Evolutionary conservation across 495 filamentous ascomycete species (phyloP).

Genomic region (Aspergillus incahuasiensis): DNA sequence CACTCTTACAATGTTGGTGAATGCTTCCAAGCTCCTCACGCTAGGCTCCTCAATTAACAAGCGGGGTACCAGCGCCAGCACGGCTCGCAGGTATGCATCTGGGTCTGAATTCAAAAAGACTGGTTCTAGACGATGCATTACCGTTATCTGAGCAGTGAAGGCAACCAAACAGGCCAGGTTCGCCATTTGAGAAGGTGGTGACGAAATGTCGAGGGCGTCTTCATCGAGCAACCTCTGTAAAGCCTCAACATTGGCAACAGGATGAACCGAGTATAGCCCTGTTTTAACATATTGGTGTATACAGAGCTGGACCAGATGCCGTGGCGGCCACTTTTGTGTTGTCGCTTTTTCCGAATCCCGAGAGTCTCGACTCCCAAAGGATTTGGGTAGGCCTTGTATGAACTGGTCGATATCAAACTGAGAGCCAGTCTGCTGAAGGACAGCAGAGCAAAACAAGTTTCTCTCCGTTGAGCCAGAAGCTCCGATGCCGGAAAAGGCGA

Average conservation of each 20-base stretch:
- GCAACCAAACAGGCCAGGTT: constrained; percentile 20
- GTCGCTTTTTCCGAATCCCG: background rate
- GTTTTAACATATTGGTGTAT: constrained; percentile 19
- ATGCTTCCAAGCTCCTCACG: constrained; percentile 22
- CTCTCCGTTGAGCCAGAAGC: constrained; percentile 14
- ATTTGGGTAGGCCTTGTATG: constrained; percentile 10
- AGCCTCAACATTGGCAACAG: constrained; percentile 18
- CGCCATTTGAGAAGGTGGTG: background rate
- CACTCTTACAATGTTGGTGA: constrained; percentile 22
- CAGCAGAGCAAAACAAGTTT: constrained; percentile 16
- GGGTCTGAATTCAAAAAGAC: constrained; percentile 19
- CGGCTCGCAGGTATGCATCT: constrained; percentile 23
- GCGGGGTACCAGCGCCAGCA: constrained; percentile 17
- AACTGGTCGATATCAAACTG: constrained; percentile 24
- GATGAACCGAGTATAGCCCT: constrained; percentile 27
- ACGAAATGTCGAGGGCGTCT: background rate
- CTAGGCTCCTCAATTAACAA: constrained; percentile 21
- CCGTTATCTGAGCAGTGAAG: constrained; percentile 26
- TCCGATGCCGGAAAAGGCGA: constrained; percentile 24
- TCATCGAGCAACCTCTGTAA: constrained; percentile 13
- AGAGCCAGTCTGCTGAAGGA: constrained; percentile 18
- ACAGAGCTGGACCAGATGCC: constrained; percentile 17
- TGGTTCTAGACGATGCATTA: constrained; percentile 23
- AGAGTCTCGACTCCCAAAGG: constrained; percentile 8
- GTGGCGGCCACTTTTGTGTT: constrained; percentile 17